These are phyloP conservation scores for Cutaneotrichosporon dermatis DNA, from an alignment of 1,284 basidiomycete genomes.

Conservation along the genomic window DNA sequence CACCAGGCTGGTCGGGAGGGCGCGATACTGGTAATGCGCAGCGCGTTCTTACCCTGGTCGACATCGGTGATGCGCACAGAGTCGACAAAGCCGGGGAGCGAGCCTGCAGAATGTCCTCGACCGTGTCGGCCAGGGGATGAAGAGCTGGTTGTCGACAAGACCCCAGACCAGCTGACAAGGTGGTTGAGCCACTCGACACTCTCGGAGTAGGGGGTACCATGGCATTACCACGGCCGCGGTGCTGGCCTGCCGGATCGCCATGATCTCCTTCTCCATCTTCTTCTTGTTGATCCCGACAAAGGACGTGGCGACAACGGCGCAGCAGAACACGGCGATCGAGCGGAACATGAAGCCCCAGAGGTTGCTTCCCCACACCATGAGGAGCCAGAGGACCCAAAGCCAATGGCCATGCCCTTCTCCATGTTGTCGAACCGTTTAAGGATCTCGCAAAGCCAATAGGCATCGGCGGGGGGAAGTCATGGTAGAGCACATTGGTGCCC, in stretches of 20 bases:
- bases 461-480: constrained; percentile 57
- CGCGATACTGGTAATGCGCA: constrained; percentile 63
- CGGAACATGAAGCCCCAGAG: constrained; percentile 53
- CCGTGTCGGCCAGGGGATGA: constrained; percentile 55
- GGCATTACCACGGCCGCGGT: constrained; percentile 54
- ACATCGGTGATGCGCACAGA: constrained; percentile 72
- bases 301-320: constrained; percentile 49
- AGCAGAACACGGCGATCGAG: constrained; percentile 44
- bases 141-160: constrained; percentile 51
- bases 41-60: constrained; percentile 62
- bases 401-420: constrained; percentile 46
- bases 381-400: constrained; percentile 53
- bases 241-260: constrained; percentile 54
- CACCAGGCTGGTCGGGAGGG: constrained; percentile 59
- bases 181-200: constrained; percentile 62
- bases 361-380: constrained; percentile 56
- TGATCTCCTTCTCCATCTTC: constrained; percentile 56
- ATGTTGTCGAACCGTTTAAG: constrained; percentile 40
- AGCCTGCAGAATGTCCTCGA: constrained; percentile 68
- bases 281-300: constrained; percentile 51
- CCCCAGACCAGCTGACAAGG: constrained; percentile 51
- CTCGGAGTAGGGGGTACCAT: constrained; percentile 55
- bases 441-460: constrained; percentile 24
- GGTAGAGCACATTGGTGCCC: constrained; percentile 56
- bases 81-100: constrained; percentile 65